These are phyloP conservation scores for Fusarium sp. DNA, from an alignment of 2,329 filamentous ascomycete species.

Conservation along the genomic window DNA sequence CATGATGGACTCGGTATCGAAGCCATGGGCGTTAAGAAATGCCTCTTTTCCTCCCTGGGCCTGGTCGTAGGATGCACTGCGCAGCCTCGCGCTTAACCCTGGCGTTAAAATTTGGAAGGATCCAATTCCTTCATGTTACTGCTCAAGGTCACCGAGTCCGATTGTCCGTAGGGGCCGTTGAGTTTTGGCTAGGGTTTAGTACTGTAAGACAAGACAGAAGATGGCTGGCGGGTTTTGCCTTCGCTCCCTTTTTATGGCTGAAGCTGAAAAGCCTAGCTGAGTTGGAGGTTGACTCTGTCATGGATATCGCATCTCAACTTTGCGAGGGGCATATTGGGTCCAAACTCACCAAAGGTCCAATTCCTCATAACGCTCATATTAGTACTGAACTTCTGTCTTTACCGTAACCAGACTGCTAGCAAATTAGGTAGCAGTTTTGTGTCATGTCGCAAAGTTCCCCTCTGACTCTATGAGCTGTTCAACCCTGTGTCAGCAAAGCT, in stretches of 20 bases:
- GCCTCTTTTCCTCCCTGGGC: constrained; percentile 22
- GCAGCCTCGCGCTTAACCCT: constrained; percentile 40
- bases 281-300: background rate
- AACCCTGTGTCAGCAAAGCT: constrained; percentile 35
- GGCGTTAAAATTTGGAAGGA: constrained; percentile 27
- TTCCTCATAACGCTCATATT: background rate
- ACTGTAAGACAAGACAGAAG: background rate
- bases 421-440: constrained; percentile 6
- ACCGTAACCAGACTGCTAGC: background rate
- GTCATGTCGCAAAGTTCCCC: constrained; percentile 27
- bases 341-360: background rate
- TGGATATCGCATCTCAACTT: background rate
- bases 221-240: background rate
- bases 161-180: constrained; percentile 7
- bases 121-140: constrained; percentile 8
- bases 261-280: constrained; percentile 19
- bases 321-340: background rate
- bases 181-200: constrained; percentile 13
- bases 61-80: constrained; percentile 5
- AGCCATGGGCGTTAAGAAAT: constrained; percentile 16
- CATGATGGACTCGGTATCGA: constrained; percentile 1
- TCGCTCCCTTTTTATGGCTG: constrained; percentile 1
- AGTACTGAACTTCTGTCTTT: background rate
- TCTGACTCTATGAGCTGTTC: constrained; percentile 20
- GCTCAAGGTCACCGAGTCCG: background rate